phyloP scores from a whole-genome alignment of 164 flowering plant species.

The Buxus sempervirens region DNA sequence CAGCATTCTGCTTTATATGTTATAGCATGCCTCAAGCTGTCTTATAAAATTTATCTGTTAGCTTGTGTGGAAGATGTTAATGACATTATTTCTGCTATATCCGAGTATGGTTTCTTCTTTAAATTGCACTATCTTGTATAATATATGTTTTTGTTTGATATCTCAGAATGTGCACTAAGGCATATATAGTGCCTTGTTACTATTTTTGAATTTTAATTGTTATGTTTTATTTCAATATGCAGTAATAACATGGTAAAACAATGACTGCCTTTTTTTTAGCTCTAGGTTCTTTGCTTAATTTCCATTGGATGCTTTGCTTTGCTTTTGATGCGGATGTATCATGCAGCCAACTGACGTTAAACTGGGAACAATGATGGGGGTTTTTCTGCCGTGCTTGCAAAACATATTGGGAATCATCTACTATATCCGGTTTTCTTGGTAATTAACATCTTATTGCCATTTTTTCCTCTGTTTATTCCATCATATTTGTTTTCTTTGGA shows the following conservation, averaged over 20 bases:
- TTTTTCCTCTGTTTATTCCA: background rate
- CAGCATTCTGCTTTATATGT: no score
- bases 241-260: background rate
- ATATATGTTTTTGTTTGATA: no score
- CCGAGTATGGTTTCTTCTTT: no score
- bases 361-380: slow-evolving; percentile 97
- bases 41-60: no score
- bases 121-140: no score
- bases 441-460: slow-evolving; percentile 15
- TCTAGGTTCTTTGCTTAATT: background rate
- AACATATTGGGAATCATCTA: slow-evolving; percentile 96
- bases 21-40: no score
- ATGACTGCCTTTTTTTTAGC: background rate
- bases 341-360: slow-evolving; percentile 61
- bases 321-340: slow-evolving; percentile 9
- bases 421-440: slow-evolving; percentile 98
- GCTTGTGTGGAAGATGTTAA: no score
- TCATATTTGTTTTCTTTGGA: no score
- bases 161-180: no score
- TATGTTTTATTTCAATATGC: background rate
- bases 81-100: no score
- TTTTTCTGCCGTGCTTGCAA: slow-evolving; percentile 95
- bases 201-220: no score
- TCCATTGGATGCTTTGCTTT: background rate
- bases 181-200: no score